Evolutionary conservation across 1,284 basidiomycete species (phyloP), one percentile per base, ranked within the genome.

Genomic region (Melampsora americana): DNA sequence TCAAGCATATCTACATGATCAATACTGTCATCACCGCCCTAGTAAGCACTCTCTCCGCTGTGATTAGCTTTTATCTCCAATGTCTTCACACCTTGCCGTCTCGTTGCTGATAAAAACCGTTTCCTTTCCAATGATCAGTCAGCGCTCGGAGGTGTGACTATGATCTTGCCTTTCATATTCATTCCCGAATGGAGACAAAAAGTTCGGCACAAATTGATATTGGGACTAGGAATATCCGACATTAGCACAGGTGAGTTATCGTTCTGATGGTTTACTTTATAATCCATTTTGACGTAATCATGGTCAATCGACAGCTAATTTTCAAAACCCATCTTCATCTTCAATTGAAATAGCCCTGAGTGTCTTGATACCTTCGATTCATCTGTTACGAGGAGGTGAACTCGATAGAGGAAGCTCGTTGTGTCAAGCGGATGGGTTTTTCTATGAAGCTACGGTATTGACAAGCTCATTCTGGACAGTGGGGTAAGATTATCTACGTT

Each of bases 221-320:
- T 59, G 23, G 56, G 56, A 59, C 28, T 59, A 59, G 56, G 56
- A 59, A 59, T 59, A 26, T 59, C 56, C 23, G 56, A 59, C 28
- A 59, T 59, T 18, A 26, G 23, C 23, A 59, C 56, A 59, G 23
- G 56, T 59, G 14, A 23, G 14, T 59, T 59, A 59, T 12, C 12
- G n/a, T 59, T 30, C 28, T 59, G 12, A 9, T 18, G 4, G 16
- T 44, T 44, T 18, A 44, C 44, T 44, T 18, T 5, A 44, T 18
- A 16, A 44, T 14, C 0, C 3, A 44, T 44, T 2, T 44, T 18
- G 16, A 16, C 16, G 12, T 44, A 4, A 18, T 44, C 44, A 44
- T 44, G 14, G 5, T 16, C 14, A 44, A 44, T 44, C 44, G 16
- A 44, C 16, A 14, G 44, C 44, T 59, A 26, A 59, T 59, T 26